Percentiles rank a stretch among this genome's conserved stretches.
These are phyloP conservation scores for Camellia sinensis DNA, from an alignment of 148 eudicot species.

Conservation along the genomic window DNA sequence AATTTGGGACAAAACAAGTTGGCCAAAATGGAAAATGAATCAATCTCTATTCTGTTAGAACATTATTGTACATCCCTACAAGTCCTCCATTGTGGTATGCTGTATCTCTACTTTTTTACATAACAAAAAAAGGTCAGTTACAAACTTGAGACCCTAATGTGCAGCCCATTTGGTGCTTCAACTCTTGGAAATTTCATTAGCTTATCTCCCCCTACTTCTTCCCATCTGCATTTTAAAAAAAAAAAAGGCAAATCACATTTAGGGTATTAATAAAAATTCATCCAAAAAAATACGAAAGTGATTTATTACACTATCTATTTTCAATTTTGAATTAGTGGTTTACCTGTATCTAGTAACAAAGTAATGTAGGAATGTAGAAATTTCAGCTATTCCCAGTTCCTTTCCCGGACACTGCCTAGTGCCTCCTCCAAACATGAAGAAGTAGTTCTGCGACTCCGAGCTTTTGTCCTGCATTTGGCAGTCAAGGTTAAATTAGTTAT, in stretches of 20 bases:
- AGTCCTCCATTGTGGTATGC: constrained; percentile 3
- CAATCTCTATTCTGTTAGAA: constrained; percentile 18
- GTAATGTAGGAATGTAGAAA: constrained; percentile 90
- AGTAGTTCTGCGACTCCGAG: constrained; percentile 61
- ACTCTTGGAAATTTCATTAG: constrained; percentile 93
- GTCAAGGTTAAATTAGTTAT: neutral
- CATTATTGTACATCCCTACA: constrained; percentile 22
- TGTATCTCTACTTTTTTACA: constrained; percentile 21
- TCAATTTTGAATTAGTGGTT: neutral
- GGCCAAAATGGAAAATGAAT: constrained; percentile 11
- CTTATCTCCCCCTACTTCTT: constrained; percentile 81
- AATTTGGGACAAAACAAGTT: neutral
- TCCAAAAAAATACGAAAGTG: neutral
- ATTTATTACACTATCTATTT: neutral
- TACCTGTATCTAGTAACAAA: constrained; percentile 86
- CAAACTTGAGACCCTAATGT: constrained; percentile 56
- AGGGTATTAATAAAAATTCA: neutral
- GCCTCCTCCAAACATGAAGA: constrained; percentile 87
- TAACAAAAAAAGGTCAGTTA: constrained; percentile 15
- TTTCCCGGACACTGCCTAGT: constrained; percentile 95
- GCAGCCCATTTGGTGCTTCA: constrained; percentile 89
- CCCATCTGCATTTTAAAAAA: constrained; percentile 61
- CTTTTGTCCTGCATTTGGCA: constrained; percentile 53
- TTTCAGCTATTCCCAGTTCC: constrained; percentile 88
- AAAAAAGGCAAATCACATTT: neutral